Evolutionary conservation across 163 green algal genomes (phyloP).

Genomic region (Scenedesmus sp.): DNA sequence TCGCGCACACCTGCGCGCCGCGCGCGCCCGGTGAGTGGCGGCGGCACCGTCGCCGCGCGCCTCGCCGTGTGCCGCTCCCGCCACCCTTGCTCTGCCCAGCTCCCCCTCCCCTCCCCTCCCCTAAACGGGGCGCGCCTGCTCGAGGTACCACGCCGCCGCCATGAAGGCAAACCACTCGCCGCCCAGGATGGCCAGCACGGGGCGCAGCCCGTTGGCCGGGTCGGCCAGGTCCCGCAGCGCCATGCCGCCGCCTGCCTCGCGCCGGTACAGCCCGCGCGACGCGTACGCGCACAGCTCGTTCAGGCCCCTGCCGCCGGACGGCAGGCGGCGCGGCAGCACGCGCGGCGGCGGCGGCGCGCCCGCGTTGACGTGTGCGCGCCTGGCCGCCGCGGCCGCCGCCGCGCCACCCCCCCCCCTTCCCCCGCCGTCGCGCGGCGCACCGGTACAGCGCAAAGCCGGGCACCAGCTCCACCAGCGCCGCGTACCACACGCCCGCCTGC

Average conservation of each 20-base stretch:
- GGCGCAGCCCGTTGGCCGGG: slow-evolving; percentile 69
- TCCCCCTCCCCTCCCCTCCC: too few species aligned
- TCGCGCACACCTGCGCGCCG: slow-evolving; percentile 73
- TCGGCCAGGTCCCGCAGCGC: slow-evolving; percentile 65
- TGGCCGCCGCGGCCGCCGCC: too few species aligned
- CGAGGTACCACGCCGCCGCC: slow-evolving; percentile 79
- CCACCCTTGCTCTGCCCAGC: background rate
- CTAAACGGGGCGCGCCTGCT: slow-evolving; percentile 61
- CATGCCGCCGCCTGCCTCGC: slow-evolving; percentile 66
- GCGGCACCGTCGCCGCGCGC: too few species aligned
- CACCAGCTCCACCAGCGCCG: slow-evolving; percentile 75
- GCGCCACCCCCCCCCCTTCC: too few species aligned
- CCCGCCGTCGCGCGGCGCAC: too few species aligned
- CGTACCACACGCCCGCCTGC: slow-evolving; percentile 52
- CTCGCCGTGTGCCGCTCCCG: too few species aligned
- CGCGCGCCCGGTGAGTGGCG: too few species aligned
- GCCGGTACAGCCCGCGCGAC: slow-evolving; percentile 77
- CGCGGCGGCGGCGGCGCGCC: too few species aligned
- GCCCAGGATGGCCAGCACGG: slow-evolving; percentile 79
- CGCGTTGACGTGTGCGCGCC: too few species aligned
- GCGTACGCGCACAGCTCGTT: slow-evolving; percentile 83
- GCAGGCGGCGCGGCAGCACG: too few species aligned
- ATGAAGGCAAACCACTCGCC: slow-evolving; percentile 87
- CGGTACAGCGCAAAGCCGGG: slow-evolving; percentile 84
- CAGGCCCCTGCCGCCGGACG: slow-evolving; percentile 73